These are phyloP conservation scores for Plasmodium ovale DNA, from an alignment of 169 alveolate species.

Conservation along the genomic window DNA sequence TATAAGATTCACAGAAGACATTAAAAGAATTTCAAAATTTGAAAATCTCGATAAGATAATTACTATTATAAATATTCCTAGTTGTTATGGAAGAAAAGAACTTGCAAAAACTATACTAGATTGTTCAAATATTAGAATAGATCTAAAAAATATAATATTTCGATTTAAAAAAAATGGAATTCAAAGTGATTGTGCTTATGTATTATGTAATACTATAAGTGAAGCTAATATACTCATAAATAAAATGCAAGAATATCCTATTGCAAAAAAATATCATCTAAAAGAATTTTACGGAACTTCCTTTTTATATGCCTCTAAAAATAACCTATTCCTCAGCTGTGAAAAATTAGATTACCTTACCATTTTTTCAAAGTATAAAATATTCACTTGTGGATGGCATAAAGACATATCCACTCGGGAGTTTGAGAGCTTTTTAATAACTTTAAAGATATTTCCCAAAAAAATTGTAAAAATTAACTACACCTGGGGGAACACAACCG, in stretches of 20 bases:
- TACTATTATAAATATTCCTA: conserved; percentile 85
- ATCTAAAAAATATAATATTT: conserved; percentile 80
- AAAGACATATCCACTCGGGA: conserved; percentile 84
- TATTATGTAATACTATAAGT: conserved; percentile 77
- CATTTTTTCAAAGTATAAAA: conserved; percentile 74
- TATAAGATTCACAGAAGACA: conserved; percentile 84
- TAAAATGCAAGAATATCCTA: conserved; percentile 86
- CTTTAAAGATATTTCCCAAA: conserved; percentile 84
- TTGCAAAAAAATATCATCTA: conserved; percentile 84
- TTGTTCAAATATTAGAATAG: conserved; percentile 79
- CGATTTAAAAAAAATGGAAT: conserved; percentile 86
- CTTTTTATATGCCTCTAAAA: conserved; percentile 83
- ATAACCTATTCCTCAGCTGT: conserved; percentile 40
- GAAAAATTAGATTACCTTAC: conserved; percentile 62
- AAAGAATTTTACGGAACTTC: conserved; percentile 83
- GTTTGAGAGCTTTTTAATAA: conserved; percentile 79
- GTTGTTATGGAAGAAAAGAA: conserved; percentile 85
- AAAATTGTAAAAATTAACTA: conserved; percentile 76
- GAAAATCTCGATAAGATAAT: conserved; percentile 81
- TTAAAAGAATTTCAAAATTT: conserved; percentile 83
- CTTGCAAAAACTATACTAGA: conserved; percentile 79
- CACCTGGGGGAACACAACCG: background rate
- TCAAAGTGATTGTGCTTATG: conserved; percentile 86
- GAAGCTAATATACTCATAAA: conserved; percentile 82
- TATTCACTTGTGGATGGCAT: conserved; percentile 88